Evolutionary conservation across 2,329 filamentous ascomycete genomes (phyloP), one percentile per base, ranked within the genome.

Genomic region (Fusarium newnesense): DNA sequence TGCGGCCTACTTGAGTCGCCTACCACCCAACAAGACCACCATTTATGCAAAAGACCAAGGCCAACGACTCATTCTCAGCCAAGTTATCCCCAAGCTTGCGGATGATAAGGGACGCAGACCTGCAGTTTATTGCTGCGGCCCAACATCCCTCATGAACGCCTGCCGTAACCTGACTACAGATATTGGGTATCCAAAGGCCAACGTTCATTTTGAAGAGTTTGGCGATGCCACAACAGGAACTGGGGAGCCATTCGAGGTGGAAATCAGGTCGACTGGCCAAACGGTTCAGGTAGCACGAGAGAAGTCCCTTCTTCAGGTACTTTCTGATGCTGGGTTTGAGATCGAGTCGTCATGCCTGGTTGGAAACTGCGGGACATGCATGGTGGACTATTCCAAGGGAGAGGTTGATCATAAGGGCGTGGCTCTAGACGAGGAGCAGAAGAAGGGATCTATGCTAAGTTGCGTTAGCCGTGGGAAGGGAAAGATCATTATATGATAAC

Each of bases 321-420:
- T 72, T 15, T 58, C 57, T 3, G 70, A 72, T 3, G 70, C 70
- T 5, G 70, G 70, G 1, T 52, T 72, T 7, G 70, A 73, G 19
- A 37, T 72, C 5, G 70, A 72, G 30, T 72, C 70, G 9, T 72
- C 70, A 1, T 72, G 70, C 28, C 13, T 70, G 3, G 70, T 72
- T 19, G 70, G 70, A 16, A 72, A 72, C 24, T 72, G 70, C 4
- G 70, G 70, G 4, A 72, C 70, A 18, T 72, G 70, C 24, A 72
- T 72, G 70, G 50, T 72, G 13, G 65, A 72, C 10, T 42, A 54
- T 42, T 44, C 53, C 4, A n/a, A 70, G 40, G 70, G 70, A 26
- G 56, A 72, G 2, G 58, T 72, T 47, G 60, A 67, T 3, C 70
- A 73, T 19, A 73, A 71, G 13, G 70, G 70, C 3, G 54, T 72